Percentiles rank a stretch among this genome's conserved stretches.
Evolutionary conservation across 257 asterid genomes (phyloP).

Genomic region (Plantago elongata): DNA sequence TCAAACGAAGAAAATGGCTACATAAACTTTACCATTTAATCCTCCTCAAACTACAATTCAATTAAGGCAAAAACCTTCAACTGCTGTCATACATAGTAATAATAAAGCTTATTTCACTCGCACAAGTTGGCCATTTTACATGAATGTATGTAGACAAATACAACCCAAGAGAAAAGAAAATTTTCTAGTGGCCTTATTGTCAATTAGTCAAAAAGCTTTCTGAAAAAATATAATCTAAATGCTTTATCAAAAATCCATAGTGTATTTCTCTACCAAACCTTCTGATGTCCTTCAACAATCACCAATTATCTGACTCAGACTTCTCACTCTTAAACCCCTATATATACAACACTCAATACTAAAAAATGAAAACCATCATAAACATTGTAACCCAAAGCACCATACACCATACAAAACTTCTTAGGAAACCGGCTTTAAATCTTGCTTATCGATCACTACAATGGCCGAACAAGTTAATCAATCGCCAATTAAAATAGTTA

Average conservation of each 20-base stretch:
- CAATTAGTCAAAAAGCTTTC: background rate
- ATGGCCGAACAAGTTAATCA: constrained; percentile 16
- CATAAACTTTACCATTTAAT: too few relatives aligned
- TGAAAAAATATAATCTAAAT: background rate
- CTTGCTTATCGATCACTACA: background rate
- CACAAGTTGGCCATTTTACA: too few relatives aligned
- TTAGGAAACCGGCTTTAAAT: background rate
- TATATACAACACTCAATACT: constrained; percentile 7
- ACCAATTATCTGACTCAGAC: background rate
- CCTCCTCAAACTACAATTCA: too few relatives aligned
- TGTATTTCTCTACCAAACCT: constrained; percentile 11
- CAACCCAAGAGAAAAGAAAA: too few relatives aligned
- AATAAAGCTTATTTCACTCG: too few relatives aligned
- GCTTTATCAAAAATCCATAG: constrained; percentile 4
- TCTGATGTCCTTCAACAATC: constrained; percentile 3
- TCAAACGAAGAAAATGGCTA: too few relatives aligned
- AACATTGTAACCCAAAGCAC: background rate
- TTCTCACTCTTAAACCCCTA: background rate
- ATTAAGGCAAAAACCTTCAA: too few relatives aligned
- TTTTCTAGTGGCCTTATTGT: background rate
- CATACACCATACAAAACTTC: background rate
- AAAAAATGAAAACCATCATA: background rate
- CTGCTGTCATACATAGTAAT: too few relatives aligned
- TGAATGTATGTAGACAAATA: too few relatives aligned
- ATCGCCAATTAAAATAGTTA: constrained; percentile 4